phyloP scores from a whole-genome alignment of 1,139 yeast species.

The Yamadazyma dushanensis region DNA sequence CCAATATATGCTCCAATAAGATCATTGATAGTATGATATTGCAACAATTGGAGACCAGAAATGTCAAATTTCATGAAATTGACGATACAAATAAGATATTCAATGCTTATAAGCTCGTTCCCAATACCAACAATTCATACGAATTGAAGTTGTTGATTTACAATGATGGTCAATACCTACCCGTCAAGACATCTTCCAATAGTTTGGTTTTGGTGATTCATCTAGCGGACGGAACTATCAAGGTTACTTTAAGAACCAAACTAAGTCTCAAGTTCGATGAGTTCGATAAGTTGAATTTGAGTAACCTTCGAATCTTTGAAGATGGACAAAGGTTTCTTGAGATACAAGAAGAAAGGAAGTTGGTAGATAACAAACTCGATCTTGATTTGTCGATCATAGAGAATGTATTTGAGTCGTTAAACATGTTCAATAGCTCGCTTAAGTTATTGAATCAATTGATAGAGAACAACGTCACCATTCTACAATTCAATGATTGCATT shows the following conservation, averaged over 20 bases:
- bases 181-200: slow-evolving; percentile 36
- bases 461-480: slow-evolving; percentile 27
- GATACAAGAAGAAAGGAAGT: slow-evolving; percentile 9
- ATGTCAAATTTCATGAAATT: slow-evolving; percentile 36
- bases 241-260: slow-evolving; percentile 10
- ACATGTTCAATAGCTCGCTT: slow-evolving; percentile 33
- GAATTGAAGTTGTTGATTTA: slow-evolving; percentile 35
- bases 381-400: slow-evolving; percentile 26
- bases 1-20: slow-evolving; percentile 56
- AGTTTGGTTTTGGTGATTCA: slow-evolving; percentile 35
- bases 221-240: slow-evolving; percentile 20
- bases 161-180: slow-evolving; percentile 35
- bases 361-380: slow-evolving; percentile 17
- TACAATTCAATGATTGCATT: slow-evolving; percentile 30
- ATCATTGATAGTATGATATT: slow-evolving; percentile 64
- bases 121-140: slow-evolving; percentile 4
- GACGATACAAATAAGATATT: slow-evolving; percentile 5
- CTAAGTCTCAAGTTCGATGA: slow-evolving; percentile 29
- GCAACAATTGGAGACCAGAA: slow-evolving; percentile 52
- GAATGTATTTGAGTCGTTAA: slow-evolving; percentile 29
- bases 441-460: slow-evolving; percentile 35
- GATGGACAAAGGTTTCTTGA: slow-evolving; percentile 6
- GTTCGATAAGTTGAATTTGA: slow-evolving; percentile 24
- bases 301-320: slow-evolving; percentile 9
- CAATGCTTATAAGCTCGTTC: slow-evolving; percentile 1